Base-by-base conservation (phyloP, 352 stramenopile species). In the Phytophthora colocasiae region DNA sequence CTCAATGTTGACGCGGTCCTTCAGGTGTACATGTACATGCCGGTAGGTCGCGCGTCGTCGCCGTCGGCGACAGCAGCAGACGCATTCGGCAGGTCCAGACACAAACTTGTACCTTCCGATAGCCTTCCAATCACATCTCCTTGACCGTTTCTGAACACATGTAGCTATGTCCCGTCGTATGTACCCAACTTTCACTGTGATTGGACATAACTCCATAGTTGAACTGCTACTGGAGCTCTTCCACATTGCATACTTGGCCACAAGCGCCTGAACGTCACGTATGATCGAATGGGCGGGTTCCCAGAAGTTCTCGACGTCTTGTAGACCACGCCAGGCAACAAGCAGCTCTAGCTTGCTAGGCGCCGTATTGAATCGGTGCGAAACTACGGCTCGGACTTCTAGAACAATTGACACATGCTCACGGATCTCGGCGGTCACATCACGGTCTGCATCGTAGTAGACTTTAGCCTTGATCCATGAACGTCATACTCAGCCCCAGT, bases 271-370 rank as follows among this genome's bases (percentile, higher is more conserved):
- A 31, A 69, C 29, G 27, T 69, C 52, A 19, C 19, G 19, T 19
- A 53, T 11, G n/a, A 69, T 58, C 1, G 43, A 58, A 10, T 12
- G 3, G n/a, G 54, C 1, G 52, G 61, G 2, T 59, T 47, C 61
- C 53, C 59, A 3, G 53, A 63, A 12, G 56, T n/a, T 59, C 5
- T 69, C 53, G 4, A 41, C 26, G 22, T 54, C 46, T 27, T 69
- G 46, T 2, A 69, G 53, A 1, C 61, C 52, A 46, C 31, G 38
- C 46, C 52, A 69, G 8, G 46, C 45, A 39, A 69, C 61, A 0
- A 55, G 22, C 10, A 69, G 40, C 29, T 59, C 39, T 1, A 55
- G 32, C 7, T 47, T 52, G 5, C 53, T 53, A 12, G 47, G 47
- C 0, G 31, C 19, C 8, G 6, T 14, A 31, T 59, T 63, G 1